Evolutionary conservation across 371 early-diverging fungal species (phyloP).

Genomic region (Mucor saturninus): DNA sequence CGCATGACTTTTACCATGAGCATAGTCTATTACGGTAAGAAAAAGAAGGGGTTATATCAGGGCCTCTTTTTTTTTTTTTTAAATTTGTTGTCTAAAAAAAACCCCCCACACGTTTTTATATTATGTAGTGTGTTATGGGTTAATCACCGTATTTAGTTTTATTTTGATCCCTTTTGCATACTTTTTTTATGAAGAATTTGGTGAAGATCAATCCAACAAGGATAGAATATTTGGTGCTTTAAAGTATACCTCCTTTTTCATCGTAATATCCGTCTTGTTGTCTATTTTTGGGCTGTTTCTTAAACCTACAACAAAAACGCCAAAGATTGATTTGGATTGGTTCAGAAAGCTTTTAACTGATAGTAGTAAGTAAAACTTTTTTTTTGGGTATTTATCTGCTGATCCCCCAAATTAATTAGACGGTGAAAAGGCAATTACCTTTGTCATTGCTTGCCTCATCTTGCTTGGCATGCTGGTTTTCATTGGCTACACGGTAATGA

Average conservation of each 20-base stretch:
- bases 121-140: constrained; percentile 51
- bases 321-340: constrained; percentile 59
- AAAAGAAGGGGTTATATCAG: neutral
- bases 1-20: constrained; percentile 49
- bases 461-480: constrained; percentile 49
- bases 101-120: neutral
- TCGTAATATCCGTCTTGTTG: constrained; percentile 50
- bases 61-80: too few relatives aligned
- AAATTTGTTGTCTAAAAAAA: neutral
- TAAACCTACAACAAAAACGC: constrained; percentile 39
- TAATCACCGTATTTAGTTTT: constrained; percentile 58
- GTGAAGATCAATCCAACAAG: constrained; percentile 38
- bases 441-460: constrained; percentile 47
- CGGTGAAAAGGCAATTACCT: constrained; percentile 46
- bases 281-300: constrained; percentile 54
- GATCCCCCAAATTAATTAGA: constrained; percentile 19
- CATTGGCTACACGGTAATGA: constrained; percentile 51
- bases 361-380: constrained; percentile 42
- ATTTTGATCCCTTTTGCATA: constrained; percentile 67
- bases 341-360: constrained; percentile 51
- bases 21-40: constrained; percentile 61
- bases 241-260: constrained; percentile 62
- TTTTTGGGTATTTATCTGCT: neutral
- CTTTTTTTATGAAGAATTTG: constrained; percentile 70
- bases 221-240: constrained; percentile 49